Evolutionary conservation across 768 basidiomycete genomes (phyloP), one percentile per base, ranked within the genome.

Genomic region (Phanerodontia chrysosporium): DNA sequence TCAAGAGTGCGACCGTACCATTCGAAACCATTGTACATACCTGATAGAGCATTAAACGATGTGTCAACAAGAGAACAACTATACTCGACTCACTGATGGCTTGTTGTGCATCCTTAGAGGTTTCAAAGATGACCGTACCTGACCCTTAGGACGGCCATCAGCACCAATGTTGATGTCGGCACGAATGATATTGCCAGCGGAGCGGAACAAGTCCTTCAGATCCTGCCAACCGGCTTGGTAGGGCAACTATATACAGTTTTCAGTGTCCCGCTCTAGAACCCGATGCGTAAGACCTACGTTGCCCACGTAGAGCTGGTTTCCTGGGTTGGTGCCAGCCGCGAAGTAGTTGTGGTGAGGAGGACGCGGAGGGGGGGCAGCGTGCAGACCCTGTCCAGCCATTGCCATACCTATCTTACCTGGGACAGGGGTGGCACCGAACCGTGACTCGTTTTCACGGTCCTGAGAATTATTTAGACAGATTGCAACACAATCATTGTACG

Each of bases 151-250:
- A 13, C 87, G 83, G 27, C 95, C 95, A 72, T 97, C 94, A 22
- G 87, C 85, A 59, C 91, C 92, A 58, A 96, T 89, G 65, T 95
- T 95, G 62, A 98, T 93, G 71, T 98, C 96, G 57, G 96, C 94
- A 48, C 96, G 86, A 63, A 98, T 85, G 65, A 99, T 95, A 69
- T 92, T 91, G 7, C 96, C 96, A 46, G 96, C 92, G 28, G 92
- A 85, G 57, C 96, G 87, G 87, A 98, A 98, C 28, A 98, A 78
- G 72, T 98, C 96, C 69, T 98, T 98, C 57, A 98, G 76, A 71
- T 98, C 96, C 71, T 99, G 96, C 96, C 96, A 99, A 29, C 93
- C 93, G n/a, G 94, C 95, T 75, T 95, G 93, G 69, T 92, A 93
- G 2, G 95, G 95, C 28, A 98, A 75, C 95, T 98, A 21, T 29